Base-by-base conservation (phyloP, 805 yeast genomes). In the Cyberlindnera petersonii region DNA sequence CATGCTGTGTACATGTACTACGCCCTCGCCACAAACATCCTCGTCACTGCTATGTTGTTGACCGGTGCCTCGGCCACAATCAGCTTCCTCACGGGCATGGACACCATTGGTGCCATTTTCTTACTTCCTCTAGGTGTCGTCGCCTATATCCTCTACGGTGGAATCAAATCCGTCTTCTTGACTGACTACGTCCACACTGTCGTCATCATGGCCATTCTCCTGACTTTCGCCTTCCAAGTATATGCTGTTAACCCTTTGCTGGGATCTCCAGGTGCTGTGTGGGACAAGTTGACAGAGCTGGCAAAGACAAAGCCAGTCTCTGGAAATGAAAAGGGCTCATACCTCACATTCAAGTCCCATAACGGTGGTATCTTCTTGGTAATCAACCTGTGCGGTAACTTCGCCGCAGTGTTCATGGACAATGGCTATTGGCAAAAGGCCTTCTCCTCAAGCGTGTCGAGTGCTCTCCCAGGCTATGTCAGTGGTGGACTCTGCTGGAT, bases 401-500 rank as follows among this genome's bases (percentile, higher is more conserved):
- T 86, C 55, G 95, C 95, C 40, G 85, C 94, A 19, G 94, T 86
- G 14, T 86, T 84, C 59, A 64, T 86, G 52, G 96, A 86, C 60
- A 82, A 82, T 50, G 93, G 94, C 20, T 87, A 86, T 64, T 86
- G 88, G 79, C 83, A 83, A 64, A 86, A 86, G 64, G 94, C 94
- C 10, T 83, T 87, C 58, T 86, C 94, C 21, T 80, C 91, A 8
- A 73, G 82, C 44, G 94, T 95, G 17, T 83, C 78, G 9, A 79
- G 93, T 32, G 86, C 94, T 22, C 66, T 87, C 49, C 91, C 93
- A 7, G 96, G 95, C 17, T 88, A 88, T 61, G 79, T 86, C 19
- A 63, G 85, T 42, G 96, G 96, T 42, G 96, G 96, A 21, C 60
- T 88, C 31, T 83, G 91, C 0, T 88, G 96, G 96, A 82, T 86